Conservation (phyloP, 768 basidiomycete genomes). For the Calocybe cyanea region DNA sequence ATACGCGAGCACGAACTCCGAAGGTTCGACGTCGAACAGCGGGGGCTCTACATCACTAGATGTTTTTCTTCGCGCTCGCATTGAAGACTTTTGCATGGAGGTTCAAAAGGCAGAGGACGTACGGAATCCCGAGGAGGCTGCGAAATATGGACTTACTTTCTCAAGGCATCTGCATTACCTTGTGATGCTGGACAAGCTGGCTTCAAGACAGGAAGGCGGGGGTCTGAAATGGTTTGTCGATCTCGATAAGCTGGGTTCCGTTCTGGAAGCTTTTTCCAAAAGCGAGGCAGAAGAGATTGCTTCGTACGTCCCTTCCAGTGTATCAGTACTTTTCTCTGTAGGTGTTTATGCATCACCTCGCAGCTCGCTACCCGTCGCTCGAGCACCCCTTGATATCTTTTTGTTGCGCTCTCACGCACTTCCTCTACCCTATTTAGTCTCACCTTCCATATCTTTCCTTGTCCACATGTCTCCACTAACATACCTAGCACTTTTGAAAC, state of each 20-base stretch:
- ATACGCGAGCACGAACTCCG: conserved; percentile 54
- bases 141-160: conserved; percentile 42
- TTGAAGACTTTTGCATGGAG: conserved; percentile 57
- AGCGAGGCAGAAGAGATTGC: conserved; percentile 52
- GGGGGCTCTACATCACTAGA: conserved; percentile 58
- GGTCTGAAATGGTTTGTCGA: conserved; percentile 77
- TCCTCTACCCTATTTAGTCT: conserved; percentile 67
- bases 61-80: conserved; percentile 51
- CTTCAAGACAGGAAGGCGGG: conserved; percentile 53
- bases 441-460: conserved; percentile 70
- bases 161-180: conserved; percentile 61
- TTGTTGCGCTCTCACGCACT: conserved; percentile 62
- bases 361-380: conserved; percentile 36
- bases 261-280: conserved; percentile 45
- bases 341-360: conserved; percentile 2
- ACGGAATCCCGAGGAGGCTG: conserved; percentile 53
- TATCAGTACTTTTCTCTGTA: background rate
- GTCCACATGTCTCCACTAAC: conserved; percentile 64
- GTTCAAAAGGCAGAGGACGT: conserved; percentile 49
- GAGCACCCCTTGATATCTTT: conserved; percentile 67
- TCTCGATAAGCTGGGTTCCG: conserved; percentile 49
- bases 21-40: conserved; percentile 34
- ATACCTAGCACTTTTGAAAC: conserved; percentile 59
- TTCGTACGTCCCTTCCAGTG: conserved; percentile 35
- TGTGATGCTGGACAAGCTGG: conserved; percentile 68